phyloP scores from a whole-genome alignment of 1,139 yeast species.

The Saccharomyces hybrid region DNA sequence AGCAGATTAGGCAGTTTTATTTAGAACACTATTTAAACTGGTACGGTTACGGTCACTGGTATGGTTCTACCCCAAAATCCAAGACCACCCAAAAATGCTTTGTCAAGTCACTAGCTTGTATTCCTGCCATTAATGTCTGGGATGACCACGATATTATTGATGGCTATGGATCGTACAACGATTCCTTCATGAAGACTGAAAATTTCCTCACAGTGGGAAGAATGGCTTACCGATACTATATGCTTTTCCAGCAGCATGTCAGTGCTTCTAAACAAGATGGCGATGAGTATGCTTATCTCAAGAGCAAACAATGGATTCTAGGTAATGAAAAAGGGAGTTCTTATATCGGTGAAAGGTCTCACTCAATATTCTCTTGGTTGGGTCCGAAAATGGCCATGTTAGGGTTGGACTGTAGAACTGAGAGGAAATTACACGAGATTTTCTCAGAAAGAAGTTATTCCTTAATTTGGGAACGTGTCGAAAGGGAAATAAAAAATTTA shows the following conservation, averaged over 20 bases:
- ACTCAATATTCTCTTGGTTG: conserved; percentile 62
- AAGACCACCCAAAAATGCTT: conserved; percentile 55
- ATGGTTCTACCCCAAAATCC: conserved; percentile 50
- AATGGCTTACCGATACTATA: conserved; percentile 74
- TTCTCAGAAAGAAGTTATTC: conserved; percentile 52
- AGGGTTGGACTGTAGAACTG: conserved; percentile 91
- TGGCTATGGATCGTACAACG: conserved; percentile 85
- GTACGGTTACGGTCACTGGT: conserved; percentile 89
- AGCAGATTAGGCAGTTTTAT: conserved; percentile 58
- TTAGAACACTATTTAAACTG: conserved; percentile 69
- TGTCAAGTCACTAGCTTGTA: conserved; percentile 70
- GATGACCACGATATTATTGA: conserved; percentile 95
- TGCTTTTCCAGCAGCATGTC: conserved; percentile 85
- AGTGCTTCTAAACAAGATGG: conserved; percentile 37
- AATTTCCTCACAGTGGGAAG: conserved; percentile 67
- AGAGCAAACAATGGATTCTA: conserved; percentile 54
- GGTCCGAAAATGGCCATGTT: conserved; percentile 67
- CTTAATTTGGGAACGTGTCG: conserved; percentile 52
- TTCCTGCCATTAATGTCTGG: conserved; percentile 76
- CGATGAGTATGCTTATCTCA: conserved; percentile 25
- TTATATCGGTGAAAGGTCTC: conserved; percentile 54
- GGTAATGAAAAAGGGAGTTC: conserved; percentile 48
- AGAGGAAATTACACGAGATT: conserved; percentile 58
- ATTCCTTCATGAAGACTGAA: conserved; percentile 62
- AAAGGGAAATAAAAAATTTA: conserved; percentile 43